These are phyloP conservation scores for Phoma sp. DNA, from an alignment of 2,329 filamentous ascomycete genomes.

Conservation along the genomic window DNA sequence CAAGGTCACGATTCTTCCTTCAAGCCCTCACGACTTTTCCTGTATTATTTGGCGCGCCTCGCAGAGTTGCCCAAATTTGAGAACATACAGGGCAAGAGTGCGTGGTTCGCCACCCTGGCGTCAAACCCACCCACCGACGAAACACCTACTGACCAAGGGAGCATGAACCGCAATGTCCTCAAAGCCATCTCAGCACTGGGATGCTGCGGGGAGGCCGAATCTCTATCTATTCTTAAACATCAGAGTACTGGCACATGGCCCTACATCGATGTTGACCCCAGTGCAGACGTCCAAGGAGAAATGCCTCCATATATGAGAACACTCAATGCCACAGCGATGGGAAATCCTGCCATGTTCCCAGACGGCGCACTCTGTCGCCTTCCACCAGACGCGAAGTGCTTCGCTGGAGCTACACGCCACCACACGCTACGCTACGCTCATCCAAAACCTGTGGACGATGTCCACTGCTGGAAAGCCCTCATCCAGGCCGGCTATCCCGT, in stretches of 20 bases:
- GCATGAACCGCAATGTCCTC: not conserved
- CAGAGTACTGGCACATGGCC: not conserved
- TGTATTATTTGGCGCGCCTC: not conserved
- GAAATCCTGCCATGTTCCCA: not conserved
- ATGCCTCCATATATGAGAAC: not conserved
- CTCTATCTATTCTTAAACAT: not conserved
- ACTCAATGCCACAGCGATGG: not conserved
- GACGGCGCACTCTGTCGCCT: not conserved
- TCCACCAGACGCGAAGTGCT: not conserved
- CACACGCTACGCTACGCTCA: not conserved
- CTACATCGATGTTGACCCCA: not conserved
- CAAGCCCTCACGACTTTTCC: not conserved
- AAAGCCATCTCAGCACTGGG: not conserved
- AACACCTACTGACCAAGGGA: not conserved
- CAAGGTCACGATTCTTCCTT: not conserved
- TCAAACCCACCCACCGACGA: not conserved
- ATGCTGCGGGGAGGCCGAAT: not conserved
- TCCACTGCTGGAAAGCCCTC: not conserved
- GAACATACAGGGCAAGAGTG: not conserved
- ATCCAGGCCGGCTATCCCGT: not conserved
- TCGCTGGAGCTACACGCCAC: not conserved
- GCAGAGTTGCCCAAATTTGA: not conserved
- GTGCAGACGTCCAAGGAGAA: not conserved
- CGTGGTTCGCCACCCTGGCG: not conserved
- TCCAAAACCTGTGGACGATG: not conserved